These are phyloP conservation scores for Epichloe gansuensis DNA, from an alignment of 2,329 filamentous ascomycete species.

Conservation along the genomic window DNA sequence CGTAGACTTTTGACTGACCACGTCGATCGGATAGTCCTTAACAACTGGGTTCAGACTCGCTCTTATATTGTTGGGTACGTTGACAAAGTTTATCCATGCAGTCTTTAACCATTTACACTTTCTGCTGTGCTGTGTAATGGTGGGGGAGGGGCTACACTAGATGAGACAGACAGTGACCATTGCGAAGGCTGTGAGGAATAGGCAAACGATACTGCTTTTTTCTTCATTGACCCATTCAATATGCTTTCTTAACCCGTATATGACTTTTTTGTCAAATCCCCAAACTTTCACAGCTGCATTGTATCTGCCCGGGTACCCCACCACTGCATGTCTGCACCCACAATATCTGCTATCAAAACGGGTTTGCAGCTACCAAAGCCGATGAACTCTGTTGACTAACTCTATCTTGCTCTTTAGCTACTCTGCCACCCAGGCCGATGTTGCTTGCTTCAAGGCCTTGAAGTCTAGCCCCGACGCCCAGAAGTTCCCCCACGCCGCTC, in stretches of 20 bases:
- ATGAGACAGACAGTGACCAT: background rate
- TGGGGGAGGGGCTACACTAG: background rate
- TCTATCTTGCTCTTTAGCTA: conserved; percentile 23
- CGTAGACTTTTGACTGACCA: conserved; percentile 2
- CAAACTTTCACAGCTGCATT: background rate
- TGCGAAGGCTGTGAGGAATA: no score
- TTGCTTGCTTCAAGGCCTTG: conserved; percentile 86
- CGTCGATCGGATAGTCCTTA: conserved; percentile 37
- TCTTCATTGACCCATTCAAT: background rate
- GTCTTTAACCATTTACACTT: background rate
- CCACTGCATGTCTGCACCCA: background rate
- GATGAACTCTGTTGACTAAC: background rate
- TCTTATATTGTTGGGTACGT: conserved; percentile 72
- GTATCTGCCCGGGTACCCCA: background rate
- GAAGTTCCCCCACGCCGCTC: conserved; percentile 87
- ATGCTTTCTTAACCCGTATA: background rate
- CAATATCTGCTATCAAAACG: background rate
- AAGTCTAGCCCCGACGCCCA: conserved; percentile 59
- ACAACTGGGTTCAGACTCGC: conserved; percentile 56
- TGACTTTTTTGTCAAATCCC: background rate
- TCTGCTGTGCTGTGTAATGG: background rate
- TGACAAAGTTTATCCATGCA: background rate
- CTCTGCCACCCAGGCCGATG: conserved; percentile 84
- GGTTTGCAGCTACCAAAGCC: background rate
- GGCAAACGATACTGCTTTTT: no score